phyloP scores from a whole-genome alignment of 441 rosid genomes.

The Euphorbia schlechtendalii region DNA sequence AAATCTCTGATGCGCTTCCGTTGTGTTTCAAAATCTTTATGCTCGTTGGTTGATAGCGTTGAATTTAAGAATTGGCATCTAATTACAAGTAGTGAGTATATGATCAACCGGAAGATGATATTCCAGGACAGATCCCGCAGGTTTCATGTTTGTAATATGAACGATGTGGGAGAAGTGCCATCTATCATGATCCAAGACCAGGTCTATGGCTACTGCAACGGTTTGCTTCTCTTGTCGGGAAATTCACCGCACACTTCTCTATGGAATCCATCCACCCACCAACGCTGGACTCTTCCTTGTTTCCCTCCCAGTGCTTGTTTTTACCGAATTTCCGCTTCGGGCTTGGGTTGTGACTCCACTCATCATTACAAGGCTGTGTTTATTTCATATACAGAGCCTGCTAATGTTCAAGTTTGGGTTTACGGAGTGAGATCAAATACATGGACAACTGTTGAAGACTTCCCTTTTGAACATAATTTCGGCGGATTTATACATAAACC shows the following conservation, averaged over 20 bases:
- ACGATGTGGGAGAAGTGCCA: background rate
- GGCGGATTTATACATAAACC: no score
- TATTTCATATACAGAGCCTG: background rate
- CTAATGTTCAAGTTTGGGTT: background rate
- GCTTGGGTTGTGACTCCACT: background rate
- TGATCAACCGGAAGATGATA: background rate
- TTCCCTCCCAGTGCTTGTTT: background rate
- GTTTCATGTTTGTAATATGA: background rate
- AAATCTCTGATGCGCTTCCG: background rate
- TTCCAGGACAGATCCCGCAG: background rate
- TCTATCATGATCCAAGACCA: background rate
- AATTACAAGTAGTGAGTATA: background rate
- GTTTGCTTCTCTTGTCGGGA: background rate
- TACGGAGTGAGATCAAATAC: background rate
- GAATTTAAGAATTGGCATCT: background rate
- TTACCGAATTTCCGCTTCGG: background rate
- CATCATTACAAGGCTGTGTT: background rate
- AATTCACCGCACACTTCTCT: background rate
- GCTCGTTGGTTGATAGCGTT: background rate
- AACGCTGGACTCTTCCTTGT: background rate
- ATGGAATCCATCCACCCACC: slow-evolving; percentile 1
- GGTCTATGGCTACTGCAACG: background rate
- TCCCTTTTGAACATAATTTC: background rate
- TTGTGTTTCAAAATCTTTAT: background rate
- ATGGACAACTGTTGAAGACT: background rate